These are phyloP conservation scores for Globisporangium heterothallicum DNA, from an alignment of 352 stramenopile genomes.

Conservation along the genomic window DNA sequence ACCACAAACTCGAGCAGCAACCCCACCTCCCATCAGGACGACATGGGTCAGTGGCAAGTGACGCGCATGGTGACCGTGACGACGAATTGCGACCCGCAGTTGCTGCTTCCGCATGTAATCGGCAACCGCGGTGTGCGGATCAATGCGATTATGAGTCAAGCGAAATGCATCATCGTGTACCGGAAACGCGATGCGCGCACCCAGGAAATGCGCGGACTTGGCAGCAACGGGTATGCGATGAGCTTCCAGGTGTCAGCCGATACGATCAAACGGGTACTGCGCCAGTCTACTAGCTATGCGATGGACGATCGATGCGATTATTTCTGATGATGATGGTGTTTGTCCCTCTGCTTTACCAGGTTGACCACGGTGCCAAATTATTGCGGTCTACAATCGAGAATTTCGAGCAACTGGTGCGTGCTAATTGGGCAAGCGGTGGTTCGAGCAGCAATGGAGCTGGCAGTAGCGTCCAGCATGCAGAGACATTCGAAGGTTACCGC, in stretches of 20 bases:
- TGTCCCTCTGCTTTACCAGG: not conserved
- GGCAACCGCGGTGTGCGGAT: conserved; percentile 41
- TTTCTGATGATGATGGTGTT: not conserved
- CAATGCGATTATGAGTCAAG: conserved; percentile 51
- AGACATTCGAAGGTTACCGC: not conserved
- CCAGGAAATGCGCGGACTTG: not conserved
- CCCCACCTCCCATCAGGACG: conserved; percentile 9
- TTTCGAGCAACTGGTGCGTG: conserved; percentile 29
- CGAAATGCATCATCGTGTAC: conserved; percentile 50
- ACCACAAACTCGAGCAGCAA: no score
- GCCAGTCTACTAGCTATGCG: no score
- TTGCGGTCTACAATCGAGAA: conserved; percentile 33
- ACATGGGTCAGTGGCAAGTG: conserved; percentile 13
- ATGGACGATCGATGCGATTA: not conserved
- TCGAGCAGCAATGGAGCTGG: conserved; percentile 4
- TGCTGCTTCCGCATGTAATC: conserved; percentile 43
- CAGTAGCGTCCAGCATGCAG: conserved; percentile 1
- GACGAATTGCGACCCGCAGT: conserved; percentile 34
- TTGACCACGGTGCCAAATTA: conserved; percentile 23
- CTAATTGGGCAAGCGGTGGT: not conserved
- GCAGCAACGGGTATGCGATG: conserved; percentile 24
- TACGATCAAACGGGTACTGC: conserved; percentile 31
- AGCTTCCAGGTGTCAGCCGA: conserved; percentile 52
- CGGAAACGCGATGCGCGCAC: conserved; percentile 12
- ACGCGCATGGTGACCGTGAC: conserved; percentile 31